phyloP scores from a whole-genome alignment of 768 basidiomycete genomes.

The Russula olivacea region DNA sequence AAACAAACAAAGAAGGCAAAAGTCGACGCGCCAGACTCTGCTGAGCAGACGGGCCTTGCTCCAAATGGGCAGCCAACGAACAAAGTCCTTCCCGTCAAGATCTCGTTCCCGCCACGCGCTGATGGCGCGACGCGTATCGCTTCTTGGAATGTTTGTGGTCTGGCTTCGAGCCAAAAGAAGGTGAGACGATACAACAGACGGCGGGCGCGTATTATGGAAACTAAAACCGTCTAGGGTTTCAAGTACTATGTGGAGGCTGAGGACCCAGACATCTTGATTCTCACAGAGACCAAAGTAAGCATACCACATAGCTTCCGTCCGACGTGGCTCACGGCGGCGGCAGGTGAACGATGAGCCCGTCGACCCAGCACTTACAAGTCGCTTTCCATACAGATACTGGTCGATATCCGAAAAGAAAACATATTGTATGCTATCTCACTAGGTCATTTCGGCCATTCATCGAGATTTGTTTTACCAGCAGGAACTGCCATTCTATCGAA shows the following conservation, averaged over 20 bases:
- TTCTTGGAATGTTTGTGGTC: slow-evolving; percentile 77
- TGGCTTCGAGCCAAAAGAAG: slow-evolving; percentile 74
- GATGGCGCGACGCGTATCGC: slow-evolving; percentile 50
- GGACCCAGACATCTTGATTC: slow-evolving; percentile 74
- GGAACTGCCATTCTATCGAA: slow-evolving; percentile 82
- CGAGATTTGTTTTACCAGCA: slow-evolving; percentile 38
- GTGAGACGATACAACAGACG: slow-evolving; percentile 33
- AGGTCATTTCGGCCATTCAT: background rate
- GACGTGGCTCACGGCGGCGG: background rate
- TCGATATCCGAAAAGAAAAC: slow-evolving; percentile 72
- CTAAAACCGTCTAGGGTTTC: slow-evolving; percentile 52
- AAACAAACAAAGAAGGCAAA: slow-evolving; percentile 18
- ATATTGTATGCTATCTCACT: slow-evolving; percentile 47
- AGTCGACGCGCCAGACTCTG: slow-evolving; percentile 3
- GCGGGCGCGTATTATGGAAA: background rate
- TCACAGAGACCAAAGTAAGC: slow-evolving; percentile 79
- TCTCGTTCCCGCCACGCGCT: slow-evolving; percentile 48
- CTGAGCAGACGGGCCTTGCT: slow-evolving; percentile 23
- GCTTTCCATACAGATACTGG: slow-evolving; percentile 73
- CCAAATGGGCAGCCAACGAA: slow-evolving; percentile 63
- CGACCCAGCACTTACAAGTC: slow-evolving; percentile 49
- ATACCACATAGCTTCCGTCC: background rate
- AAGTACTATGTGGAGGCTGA: slow-evolving; percentile 78
- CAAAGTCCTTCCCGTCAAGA: slow-evolving; percentile 58
- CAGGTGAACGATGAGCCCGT: slow-evolving; percentile 69